Conservation (phyloP, 1,284 basidiomycete species). For the Xerocomus nothofagi region DNA sequence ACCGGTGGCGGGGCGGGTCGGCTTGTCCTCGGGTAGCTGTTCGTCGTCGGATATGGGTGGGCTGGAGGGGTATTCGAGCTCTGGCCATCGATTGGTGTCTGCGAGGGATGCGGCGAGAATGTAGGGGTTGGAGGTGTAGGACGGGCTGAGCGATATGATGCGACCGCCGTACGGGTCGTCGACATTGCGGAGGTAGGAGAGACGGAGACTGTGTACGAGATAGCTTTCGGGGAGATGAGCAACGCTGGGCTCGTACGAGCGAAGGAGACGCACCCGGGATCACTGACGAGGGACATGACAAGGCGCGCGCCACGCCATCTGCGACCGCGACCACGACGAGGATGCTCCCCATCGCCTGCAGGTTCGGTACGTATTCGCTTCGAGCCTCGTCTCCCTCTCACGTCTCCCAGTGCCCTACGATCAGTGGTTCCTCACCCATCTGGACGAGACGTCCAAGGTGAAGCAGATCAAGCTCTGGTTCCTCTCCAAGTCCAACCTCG, state of each 20-base stretch:
- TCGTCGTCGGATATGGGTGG: conserved; percentile 73
- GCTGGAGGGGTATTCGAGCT: conserved; percentile 67
- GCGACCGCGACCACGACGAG: not conserved
- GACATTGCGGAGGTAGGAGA: conserved; percentile 85
- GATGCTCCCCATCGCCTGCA: conserved; percentile 46
- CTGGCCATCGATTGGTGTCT: conserved; percentile 80
- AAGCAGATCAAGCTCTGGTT: conserved; percentile 61
- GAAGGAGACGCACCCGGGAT: conserved; percentile 48
- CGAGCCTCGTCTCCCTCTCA: conserved; percentile 13
- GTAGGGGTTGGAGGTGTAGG: conserved; percentile 78
- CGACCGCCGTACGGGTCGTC: conserved; percentile 82
- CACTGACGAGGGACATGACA: conserved; percentile 60
- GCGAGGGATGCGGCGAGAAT: conserved; percentile 76
- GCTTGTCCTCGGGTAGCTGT: conserved; percentile 36
- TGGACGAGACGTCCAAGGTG: conserved; percentile 58
- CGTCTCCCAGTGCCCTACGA: conserved; percentile 61
- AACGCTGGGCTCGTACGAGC: no score
- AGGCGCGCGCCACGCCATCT: no score
- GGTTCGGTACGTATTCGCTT: conserved; percentile 47
- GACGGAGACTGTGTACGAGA: conserved; percentile 80
- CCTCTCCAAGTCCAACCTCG: conserved; percentile 52
- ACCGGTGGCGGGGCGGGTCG: conserved; percentile 19
- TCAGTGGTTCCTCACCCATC: conserved; percentile 69
- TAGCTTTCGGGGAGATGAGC: conserved; percentile 51
- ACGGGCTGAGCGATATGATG: conserved; percentile 75